Evolutionary conservation across 2,329 filamentous ascomycete species (phyloP), one percentile per base, ranked within the genome.

Genomic region (Lecanosticta acicola): DNA sequence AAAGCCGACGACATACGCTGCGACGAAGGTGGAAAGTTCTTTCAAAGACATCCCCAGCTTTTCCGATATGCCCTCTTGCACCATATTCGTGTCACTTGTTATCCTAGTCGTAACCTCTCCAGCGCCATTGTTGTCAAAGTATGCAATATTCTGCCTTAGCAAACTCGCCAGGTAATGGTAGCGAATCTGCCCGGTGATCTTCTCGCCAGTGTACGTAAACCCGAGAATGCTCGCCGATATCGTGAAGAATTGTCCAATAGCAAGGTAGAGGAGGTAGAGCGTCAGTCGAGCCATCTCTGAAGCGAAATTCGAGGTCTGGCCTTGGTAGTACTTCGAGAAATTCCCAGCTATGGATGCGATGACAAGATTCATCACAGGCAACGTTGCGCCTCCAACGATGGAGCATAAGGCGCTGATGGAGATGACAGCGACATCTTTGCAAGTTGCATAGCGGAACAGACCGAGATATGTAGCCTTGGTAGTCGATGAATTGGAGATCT

Each of bases 221-320:
- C 16, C 33, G 39, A 94, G 80, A 1, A 88, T 95, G 29, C 80
- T 78, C 49, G 93, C 71, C 62, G 91, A 94, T 35, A 83, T 76
- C 2, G 81, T 79, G 40, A 85, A 66, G 54, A 91, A 93, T 61
- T 88, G 83, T 51, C 74, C 87, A 43, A 94, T 80, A 37, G 79
- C 87, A 37, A 94, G 77, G 64, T 94, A 94, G 21, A 94, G 70
- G 54, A 93, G 90, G 66, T 91, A 91, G 29, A 91, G 68, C 11
- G 88, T 83, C 54, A 82, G 78, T 34, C 73, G 71, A 3, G 69
- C 69, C 55, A 93, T 69, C 48, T 80, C 68, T 41, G 68, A 53
- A 41, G 75, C 73, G 65, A 91, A 90, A 0, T 71, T 68, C 32
- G 72, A 61, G 36, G 66, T 61, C 11, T 76, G 32, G 2, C 45